Percentiles rank a stretch among this genome's conserved stretches.
These are phyloP conservation scores for Fusarium vanettenii DNA, from an alignment of 2,329 filamentous ascomycete genomes.

Conservation along the genomic window DNA sequence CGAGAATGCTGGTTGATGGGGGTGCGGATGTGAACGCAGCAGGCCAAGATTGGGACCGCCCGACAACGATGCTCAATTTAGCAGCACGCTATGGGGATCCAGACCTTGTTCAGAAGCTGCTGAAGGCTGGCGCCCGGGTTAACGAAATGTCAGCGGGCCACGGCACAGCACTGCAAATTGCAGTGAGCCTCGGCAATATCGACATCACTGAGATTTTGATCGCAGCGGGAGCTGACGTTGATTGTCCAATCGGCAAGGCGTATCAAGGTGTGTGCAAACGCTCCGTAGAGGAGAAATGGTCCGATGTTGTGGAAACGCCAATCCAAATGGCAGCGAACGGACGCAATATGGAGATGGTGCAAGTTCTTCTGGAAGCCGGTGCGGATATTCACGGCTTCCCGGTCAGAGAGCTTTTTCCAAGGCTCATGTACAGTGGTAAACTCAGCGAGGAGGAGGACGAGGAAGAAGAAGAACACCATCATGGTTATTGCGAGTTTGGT, in stretches of 20 bases:
- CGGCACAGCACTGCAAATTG: neutral
- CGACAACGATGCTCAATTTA: neutral
- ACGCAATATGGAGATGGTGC: neutral
- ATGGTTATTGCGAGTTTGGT: rapidly evolving
- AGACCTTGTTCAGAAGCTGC: neutral
- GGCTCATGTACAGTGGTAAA: neutral
- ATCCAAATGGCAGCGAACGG: neutral
- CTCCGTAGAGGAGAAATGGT: neutral
- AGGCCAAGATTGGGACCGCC: neutral
- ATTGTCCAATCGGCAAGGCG: neutral
- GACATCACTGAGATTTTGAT: neutral
- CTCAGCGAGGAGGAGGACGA: neutral
- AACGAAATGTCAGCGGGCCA: neutral
- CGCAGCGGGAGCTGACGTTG: neutral
- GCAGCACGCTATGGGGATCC: neutral
- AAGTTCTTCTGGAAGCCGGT: neutral
- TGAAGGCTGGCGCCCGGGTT: neutral
- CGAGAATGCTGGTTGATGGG: neutral
- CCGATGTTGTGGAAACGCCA: neutral
- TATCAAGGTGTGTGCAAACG: neutral
- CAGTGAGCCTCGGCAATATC: neutral
- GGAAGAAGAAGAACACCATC: neutral
- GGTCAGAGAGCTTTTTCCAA: neutral
- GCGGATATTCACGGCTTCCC: neutral
- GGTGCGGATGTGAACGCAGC: neutral